Conservation (phyloP, 768 basidiomycete genomes). For the Hysterangium stoloniferum region DNA sequence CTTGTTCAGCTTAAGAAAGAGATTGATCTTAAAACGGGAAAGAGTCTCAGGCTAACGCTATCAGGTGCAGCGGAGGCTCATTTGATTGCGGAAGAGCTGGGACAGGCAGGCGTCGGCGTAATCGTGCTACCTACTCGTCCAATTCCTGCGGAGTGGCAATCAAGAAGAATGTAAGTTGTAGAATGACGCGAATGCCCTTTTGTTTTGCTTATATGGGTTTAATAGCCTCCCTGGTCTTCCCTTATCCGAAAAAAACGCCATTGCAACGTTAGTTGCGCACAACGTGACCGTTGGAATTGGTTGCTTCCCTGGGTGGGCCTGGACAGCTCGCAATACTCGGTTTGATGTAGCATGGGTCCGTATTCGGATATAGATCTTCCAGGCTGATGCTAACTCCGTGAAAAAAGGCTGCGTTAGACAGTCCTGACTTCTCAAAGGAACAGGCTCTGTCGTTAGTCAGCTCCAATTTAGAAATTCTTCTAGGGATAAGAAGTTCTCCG, state of each 20-base stretch:
- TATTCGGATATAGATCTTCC: not conserved
- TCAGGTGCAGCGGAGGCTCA: constrained; percentile 60
- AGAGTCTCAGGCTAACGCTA: constrained; percentile 41
- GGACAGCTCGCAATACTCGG: constrained; percentile 26
- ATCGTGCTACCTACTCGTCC: constrained; percentile 60
- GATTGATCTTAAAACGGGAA: constrained; percentile 37
- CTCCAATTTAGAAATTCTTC: constrained; percentile 45
- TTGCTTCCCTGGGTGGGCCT: constrained; percentile 22
- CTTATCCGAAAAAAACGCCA: constrained; percentile 24
- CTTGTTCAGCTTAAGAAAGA: constrained; percentile 59
- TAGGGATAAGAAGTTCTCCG: constrained; percentile 28
- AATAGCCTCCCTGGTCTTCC: constrained; percentile 31
- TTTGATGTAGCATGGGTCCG: constrained; percentile 15
- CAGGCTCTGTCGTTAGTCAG: constrained; percentile 47
- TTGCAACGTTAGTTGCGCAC: constrained; percentile 25
- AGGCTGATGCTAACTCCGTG: not conserved
- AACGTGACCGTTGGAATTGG: constrained; percentile 25
- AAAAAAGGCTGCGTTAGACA: constrained; percentile 31
- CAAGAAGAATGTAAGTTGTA: constrained; percentile 45
- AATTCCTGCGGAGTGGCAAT: constrained; percentile 69
- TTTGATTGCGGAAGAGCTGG: constrained; percentile 65
- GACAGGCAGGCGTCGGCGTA: constrained; percentile 58
- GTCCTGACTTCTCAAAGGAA: constrained; percentile 28
- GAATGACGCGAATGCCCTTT: not conserved
- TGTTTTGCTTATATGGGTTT: not conserved